A percentile compares a stretch with the other conserved stretches of the same genome.
These are phyloP conservation scores for Neurospora sp. DNA, from an alignment of 2,329 filamentous ascomycete genomes.

Conservation along the genomic window DNA sequence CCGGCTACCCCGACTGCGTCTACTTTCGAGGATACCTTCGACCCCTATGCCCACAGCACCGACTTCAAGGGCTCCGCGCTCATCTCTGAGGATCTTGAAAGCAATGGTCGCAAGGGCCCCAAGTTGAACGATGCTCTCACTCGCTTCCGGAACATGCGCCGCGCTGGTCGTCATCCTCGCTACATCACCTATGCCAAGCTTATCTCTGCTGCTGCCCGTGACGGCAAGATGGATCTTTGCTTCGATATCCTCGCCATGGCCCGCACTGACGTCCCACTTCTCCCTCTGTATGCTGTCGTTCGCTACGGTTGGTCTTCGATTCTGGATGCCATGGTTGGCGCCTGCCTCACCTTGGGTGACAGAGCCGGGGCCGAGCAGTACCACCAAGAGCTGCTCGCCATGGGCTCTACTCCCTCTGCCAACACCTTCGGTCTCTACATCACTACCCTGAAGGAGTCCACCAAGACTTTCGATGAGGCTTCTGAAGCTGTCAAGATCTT, in stretches of 20 bases:
- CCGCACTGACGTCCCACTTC: conserved; percentile 74
- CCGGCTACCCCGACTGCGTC: conserved; percentile 47
- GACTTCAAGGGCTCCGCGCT: conserved; percentile 89
- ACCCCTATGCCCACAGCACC: conserved; percentile 82
- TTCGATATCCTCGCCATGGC: conserved; percentile 86
- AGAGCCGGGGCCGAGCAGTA: conserved; percentile 74
- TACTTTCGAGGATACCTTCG: conserved; percentile 67
- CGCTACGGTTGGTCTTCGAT: conserved; percentile 96
- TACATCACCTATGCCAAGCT: conserved; percentile 97
- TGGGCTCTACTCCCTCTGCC: conserved; percentile 84
- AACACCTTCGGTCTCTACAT: conserved; percentile 99
- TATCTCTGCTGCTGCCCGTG: conserved; percentile 80
- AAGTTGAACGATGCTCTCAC: conserved; percentile 71
- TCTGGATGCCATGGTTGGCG: conserved; percentile 91
- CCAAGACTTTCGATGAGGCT: conserved; percentile 95
- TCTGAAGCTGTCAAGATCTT: conserved; percentile 97
- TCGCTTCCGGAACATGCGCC: conserved; percentile 87
- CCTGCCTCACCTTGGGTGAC: conserved; percentile 74
- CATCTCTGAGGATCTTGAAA: conserved; percentile 85
- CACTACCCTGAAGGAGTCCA: conserved; percentile 94
- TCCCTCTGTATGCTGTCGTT: conserved; percentile 76
- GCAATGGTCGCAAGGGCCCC: conserved; percentile 61
- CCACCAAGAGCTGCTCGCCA: conserved; percentile 83
- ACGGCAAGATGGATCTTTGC: conserved; percentile 70
- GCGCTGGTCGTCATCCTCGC: conserved; percentile 79